Evolutionary conservation across 345 rosid genomes (phyloP), one percentile per base, ranked within the genome.

Genomic region (Jatropha curcas): DNA sequence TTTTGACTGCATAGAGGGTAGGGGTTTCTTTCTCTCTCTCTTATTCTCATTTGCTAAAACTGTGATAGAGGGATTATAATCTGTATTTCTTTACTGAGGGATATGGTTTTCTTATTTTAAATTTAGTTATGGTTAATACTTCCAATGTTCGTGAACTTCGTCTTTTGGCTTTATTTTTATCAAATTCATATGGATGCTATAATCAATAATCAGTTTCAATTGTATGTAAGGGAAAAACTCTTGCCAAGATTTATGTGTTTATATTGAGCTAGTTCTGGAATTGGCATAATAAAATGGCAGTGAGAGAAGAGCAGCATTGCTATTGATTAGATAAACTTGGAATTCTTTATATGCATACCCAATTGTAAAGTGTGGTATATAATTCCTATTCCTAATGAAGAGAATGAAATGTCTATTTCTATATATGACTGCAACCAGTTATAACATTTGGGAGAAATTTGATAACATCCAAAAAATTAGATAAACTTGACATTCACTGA

Each of bases 1-100:
- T 53, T 84, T 95, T 76, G 87, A 84, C 60, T 24, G 63, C 34
- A 81, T 95, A 31, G 93, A 95, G 79, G 97, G 98, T 89, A 82
- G 53, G 68, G 41, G 52, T 6, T 19, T 65, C 14, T 39, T 41
- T 24, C 31, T 63, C 17, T 34, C 65, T 22, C 27, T 61, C 22
- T 22, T 24, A 2, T 2, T 19, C 9, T 3, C 14, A 6, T 17
- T 34, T 45, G 2, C 20, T 34, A n/a, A n/a, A n/a, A n/a, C 34
- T 60, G 9, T 60, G 41, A 17, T 9, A 19, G 20, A 46, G 20
- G 20, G 13, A 46, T 14, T 46, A 12, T 46, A 46, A 46, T 46
- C 14, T 46, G 17, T 46, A 2, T 46, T 46, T 14, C 14, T 46
- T 46, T 46, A 12, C 14, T 30, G 63, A 59, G 62, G 12, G 30